A percentile compares a stretch with the other conserved stretches of the same genome.
Evolutionary conservation across 2,329 filamentous ascomycete species (phyloP).

Genomic region (Fusarium irregulare): DNA sequence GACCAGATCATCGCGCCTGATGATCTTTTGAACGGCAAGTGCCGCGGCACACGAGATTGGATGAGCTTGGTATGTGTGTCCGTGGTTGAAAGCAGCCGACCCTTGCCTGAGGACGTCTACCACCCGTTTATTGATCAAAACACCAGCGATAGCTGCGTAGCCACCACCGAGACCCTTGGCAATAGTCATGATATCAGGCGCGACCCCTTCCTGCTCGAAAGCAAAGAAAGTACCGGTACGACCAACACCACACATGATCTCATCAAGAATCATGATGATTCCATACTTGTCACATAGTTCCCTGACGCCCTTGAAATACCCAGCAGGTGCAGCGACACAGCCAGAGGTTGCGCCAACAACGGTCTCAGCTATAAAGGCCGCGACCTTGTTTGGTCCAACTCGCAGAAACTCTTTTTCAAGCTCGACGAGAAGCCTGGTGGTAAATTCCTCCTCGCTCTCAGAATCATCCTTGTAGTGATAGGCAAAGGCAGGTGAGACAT

Average conservation of each 20-base stretch:
- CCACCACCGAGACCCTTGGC: constrained; percentile 64
- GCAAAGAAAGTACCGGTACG: constrained; percentile 69
- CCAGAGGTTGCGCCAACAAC: constrained; percentile 66
- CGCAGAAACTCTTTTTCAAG: constrained; percentile 12
- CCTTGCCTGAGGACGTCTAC: constrained; percentile 55
- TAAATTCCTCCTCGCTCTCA: neutral
- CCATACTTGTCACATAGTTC: constrained; percentile 63
- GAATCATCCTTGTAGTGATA: constrained; percentile 5
- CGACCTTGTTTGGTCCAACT: constrained; percentile 8
- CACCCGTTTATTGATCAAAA: constrained; percentile 66
- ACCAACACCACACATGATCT: constrained; percentile 69
- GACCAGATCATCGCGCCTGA: constrained; percentile 67
- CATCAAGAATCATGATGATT: constrained; percentile 70
- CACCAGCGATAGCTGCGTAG: constrained; percentile 68
- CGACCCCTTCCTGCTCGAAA: constrained; percentile 56
- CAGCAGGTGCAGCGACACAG: constrained; percentile 14
- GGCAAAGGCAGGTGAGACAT: constrained; percentile 12
- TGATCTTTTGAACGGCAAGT: constrained; percentile 70
- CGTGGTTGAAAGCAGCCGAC: constrained; percentile 58
- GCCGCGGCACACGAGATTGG: constrained; percentile 70
- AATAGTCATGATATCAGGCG: constrained; percentile 46
- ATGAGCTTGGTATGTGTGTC: constrained; percentile 72
- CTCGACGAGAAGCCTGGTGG: neutral
- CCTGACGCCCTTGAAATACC: constrained; percentile 32
- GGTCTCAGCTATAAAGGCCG: constrained; percentile 70